Evolutionary conservation across 306 rosid species (phyloP).

Genomic region (Hylodesmum podocarpum): DNA sequence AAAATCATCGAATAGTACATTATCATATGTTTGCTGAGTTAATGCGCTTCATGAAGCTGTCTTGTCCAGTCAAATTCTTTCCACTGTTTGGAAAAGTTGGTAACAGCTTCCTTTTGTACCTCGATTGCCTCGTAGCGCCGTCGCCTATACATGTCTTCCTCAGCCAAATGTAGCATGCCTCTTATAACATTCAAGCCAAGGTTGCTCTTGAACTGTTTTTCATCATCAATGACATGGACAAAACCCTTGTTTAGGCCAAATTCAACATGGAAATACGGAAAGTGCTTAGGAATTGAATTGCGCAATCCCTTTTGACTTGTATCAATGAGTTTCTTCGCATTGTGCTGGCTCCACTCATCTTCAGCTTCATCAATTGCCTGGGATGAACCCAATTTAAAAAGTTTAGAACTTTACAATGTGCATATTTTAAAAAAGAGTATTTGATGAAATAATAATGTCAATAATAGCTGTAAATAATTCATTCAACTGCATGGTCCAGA

Average conservation of each 20-base stretch:
- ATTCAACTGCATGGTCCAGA: no score
- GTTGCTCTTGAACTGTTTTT: conserved; percentile 59
- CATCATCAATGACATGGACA: conserved; percentile 89
- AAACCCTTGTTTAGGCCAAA: conserved; percentile 78
- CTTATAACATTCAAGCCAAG: conserved; percentile 80
- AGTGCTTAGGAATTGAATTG: conserved; percentile 72
- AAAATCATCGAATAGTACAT: no score
- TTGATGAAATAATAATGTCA: not conserved
- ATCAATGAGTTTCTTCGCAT: conserved; percentile 81
- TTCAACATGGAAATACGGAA: conserved; percentile 86
- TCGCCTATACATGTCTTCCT: conserved; percentile 83
- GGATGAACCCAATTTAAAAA: conserved; percentile 16
- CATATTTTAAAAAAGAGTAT: not conserved
- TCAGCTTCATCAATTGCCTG: conserved; percentile 96
- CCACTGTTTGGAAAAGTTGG: conserved; percentile 65
- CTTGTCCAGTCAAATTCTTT: conserved; percentile 81
- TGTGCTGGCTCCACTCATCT: conserved; percentile 94
- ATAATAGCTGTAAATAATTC: no score
- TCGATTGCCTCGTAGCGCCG: conserved; percentile 50
- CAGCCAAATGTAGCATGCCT: conserved; percentile 74
- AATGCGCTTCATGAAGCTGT: conserved; percentile 47
- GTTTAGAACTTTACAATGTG: not conserved
- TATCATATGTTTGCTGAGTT: not conserved
- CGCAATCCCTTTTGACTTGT: conserved; percentile 79
- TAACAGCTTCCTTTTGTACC: conserved; percentile 73